Evolutionary conservation across 805 yeast genomes (phyloP).

Genomic region (Sungouiozyma intestinalis): DNA sequence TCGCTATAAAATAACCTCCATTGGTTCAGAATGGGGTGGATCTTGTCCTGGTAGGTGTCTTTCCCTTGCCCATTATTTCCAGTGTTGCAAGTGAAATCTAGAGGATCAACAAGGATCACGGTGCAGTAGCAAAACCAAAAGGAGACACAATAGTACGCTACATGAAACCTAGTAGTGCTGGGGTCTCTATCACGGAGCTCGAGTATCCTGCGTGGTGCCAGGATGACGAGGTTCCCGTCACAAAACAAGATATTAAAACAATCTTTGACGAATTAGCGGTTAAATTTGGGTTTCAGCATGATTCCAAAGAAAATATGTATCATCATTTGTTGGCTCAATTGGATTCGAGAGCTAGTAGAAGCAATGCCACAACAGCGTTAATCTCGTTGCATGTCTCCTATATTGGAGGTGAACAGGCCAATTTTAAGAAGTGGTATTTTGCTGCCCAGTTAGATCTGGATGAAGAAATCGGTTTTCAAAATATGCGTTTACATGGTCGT

Average conservation of each 20-base stretch:
- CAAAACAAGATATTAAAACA: conserved; percentile 48
- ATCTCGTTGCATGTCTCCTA: conserved; percentile 77
- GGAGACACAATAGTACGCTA: too few species aligned
- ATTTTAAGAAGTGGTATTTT: conserved; percentile 86
- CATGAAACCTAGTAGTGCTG: conserved; percentile 4
- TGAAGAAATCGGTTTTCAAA: conserved; percentile 49
- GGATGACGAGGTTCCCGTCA: conserved; percentile 56
- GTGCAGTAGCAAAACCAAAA: too few species aligned
- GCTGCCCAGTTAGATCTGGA: conserved; percentile 76
- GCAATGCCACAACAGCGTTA: conserved; percentile 61
- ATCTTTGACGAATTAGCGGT: conserved; percentile 49
- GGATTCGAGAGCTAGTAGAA: conserved; percentile 80
- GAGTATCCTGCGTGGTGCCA: conserved; percentile 30
- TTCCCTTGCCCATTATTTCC: too few species aligned
- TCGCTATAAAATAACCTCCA: background rate
- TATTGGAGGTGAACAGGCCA: conserved; percentile 82
- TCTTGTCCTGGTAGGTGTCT: too few species aligned
- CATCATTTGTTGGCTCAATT: conserved; percentile 72
- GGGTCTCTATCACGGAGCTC: conserved; percentile 12
- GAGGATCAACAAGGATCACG: too few species aligned
- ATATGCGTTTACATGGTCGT: conserved; percentile 43
- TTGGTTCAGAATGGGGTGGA: too few species aligned
- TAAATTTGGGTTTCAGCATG: conserved; percentile 77
- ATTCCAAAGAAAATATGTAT: conserved; percentile 66
- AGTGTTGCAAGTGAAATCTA: too few species aligned